These are phyloP conservation scores for Porcisia hertigi DNA, from an alignment of 208 protist genomes.

Conservation along the genomic window DNA sequence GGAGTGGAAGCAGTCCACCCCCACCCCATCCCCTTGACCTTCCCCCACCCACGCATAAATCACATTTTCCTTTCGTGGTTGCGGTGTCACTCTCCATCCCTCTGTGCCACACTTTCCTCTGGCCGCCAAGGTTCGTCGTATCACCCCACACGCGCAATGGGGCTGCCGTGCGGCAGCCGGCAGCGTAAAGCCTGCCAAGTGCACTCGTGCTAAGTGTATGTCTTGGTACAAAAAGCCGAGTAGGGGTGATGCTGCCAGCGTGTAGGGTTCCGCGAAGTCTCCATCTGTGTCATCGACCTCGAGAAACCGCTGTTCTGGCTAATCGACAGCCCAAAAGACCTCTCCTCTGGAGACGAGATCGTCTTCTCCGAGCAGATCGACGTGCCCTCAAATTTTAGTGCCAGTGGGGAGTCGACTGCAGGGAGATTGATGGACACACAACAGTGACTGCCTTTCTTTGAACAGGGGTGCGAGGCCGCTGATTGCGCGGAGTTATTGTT, in stretches of 20 bases:
- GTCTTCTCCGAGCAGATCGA: constrained; percentile 35
- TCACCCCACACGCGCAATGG: background rate
- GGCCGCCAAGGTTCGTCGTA: background rate
- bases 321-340: constrained; percentile 5
- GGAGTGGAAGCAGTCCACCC: too few relatives aligned
- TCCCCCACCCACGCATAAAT: too few relatives aligned
- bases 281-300: constrained; percentile 15
- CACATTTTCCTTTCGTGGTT: too few relatives aligned
- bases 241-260: constrained; percentile 42
- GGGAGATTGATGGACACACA: constrained; percentile 29
- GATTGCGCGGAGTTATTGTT: background rate
- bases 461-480: background rate
- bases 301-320: constrained; percentile 9
- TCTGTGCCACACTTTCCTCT: background rate
- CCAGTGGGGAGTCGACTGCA: background rate
- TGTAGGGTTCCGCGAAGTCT: constrained; percentile 13
- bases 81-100: too few relatives aligned
- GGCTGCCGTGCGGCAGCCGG: background rate
- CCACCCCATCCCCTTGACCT: too few relatives aligned
- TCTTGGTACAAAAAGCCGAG: constrained; percentile 9
- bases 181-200: constrained; percentile 2
- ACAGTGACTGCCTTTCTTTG: constrained; percentile 13
- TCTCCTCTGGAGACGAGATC: constrained; percentile 14
- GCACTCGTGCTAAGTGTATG: constrained; percentile 3
- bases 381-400: background rate